Conservation (phyloP, 768 basidiomycete species). For the Mycena kentingensis region DNA sequence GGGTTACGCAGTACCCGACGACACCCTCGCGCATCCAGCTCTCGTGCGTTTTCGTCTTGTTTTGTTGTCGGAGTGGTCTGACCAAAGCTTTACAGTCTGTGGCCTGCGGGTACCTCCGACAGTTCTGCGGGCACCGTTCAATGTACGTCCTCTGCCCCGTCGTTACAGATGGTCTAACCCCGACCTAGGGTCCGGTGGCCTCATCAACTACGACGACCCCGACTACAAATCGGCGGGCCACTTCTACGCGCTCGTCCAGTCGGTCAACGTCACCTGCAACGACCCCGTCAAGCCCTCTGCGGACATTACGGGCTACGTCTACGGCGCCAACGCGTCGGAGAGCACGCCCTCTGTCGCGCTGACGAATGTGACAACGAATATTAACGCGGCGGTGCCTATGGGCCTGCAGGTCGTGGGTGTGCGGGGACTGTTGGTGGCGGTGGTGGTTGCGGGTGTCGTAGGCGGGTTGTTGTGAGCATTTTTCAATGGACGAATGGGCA, state of each 20-base stretch:
- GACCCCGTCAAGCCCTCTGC: conserved; percentile 46
- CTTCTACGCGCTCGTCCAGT: conserved; percentile 66
- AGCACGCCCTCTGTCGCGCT: conserved; percentile 56
- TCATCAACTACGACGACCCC: conserved; percentile 80
- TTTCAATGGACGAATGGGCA: no score
- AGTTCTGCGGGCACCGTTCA: conserved; percentile 67
- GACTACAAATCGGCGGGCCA: conserved; percentile 76
- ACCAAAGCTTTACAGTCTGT: conserved; percentile 48
- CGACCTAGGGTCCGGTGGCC: conserved; percentile 34
- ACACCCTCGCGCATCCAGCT: conserved; percentile 83
- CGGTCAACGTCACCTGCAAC: conserved; percentile 64
- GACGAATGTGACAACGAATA: conserved; percentile 58
- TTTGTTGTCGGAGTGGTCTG: not conserved
- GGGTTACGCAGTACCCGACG: conserved; percentile 65
- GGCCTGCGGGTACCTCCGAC: conserved; percentile 76
- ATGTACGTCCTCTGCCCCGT: conserved; percentile 39
- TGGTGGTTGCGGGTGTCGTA: no score
- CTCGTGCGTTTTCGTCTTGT: conserved; percentile 47
- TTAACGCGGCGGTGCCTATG: conserved; percentile 48
- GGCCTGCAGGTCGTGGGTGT: conserved; percentile 10
- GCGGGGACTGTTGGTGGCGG: no score
- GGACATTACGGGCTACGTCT: conserved; percentile 65
- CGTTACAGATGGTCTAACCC: not conserved
- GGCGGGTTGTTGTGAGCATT: no score
- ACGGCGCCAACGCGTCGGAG: conserved; percentile 54